Percentiles rank a stretch among this genome's conserved stretches.
Evolutionary conservation across 768 basidiomycete genomes (phyloP).

Genomic region (Mrakia frigida): DNA sequence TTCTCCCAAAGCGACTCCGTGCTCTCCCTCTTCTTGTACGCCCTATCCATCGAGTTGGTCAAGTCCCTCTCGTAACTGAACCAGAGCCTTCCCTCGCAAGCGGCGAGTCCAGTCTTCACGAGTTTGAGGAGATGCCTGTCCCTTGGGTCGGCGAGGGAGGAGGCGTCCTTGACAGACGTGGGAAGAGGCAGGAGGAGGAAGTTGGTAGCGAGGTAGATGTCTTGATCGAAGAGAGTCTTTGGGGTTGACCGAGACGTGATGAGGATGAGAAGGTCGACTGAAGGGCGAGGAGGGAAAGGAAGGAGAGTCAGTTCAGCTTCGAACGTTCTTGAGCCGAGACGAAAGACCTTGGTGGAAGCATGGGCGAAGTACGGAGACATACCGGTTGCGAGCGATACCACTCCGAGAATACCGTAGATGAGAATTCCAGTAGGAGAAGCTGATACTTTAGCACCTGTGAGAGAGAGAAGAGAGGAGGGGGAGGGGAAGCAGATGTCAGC

Average conservation of each 20-base stretch:
- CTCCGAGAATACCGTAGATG: conserved; percentile 50
- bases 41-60: conserved; percentile 77
- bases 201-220: conserved; percentile 82
- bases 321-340: background rate
- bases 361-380: conserved; percentile 15
- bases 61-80: conserved; percentile 89
- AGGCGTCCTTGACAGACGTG: conserved; percentile 57
- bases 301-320: background rate
- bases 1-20: conserved; percentile 22
- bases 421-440: conserved; percentile 19
- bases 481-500: background rate
- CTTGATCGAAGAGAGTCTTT: conserved; percentile 72
- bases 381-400: conserved; percentile 48
- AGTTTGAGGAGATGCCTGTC: conserved; percentile 83
- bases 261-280: conserved; percentile 89
- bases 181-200: conserved; percentile 87
- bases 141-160: conserved; percentile 63
- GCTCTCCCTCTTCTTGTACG: conserved; percentile 53
- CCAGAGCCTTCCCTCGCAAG: conserved; percentile 62
- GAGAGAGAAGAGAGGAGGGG: background rate
- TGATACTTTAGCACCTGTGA: background rate
- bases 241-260: conserved; percentile 74
- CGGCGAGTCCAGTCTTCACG: conserved; percentile 72
- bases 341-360: background rate
- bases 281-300: background rate